Evolutionary conservation across 2,329 filamentous ascomycete species (phyloP).

Genomic region (Aureobasidium leucospermi): DNA sequence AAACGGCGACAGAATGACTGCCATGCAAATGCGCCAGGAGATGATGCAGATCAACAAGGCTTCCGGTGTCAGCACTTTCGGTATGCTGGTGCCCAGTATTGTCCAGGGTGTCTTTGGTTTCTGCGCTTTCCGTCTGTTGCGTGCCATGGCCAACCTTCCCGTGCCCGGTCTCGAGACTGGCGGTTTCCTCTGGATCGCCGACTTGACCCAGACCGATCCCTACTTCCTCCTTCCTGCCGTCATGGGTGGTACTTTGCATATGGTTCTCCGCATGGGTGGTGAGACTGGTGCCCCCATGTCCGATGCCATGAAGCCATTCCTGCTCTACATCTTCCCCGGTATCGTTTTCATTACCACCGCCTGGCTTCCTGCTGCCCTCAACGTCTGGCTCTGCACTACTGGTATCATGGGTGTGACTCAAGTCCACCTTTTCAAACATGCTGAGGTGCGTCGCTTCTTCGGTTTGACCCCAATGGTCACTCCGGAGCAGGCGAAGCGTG

Average conservation of each 20-base stretch:
- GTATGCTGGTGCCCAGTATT: slow-evolving; percentile 49
- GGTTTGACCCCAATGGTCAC: slow-evolving; percentile 29
- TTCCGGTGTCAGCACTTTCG: slow-evolving; percentile 47
- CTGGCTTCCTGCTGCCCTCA: slow-evolving; percentile 50
- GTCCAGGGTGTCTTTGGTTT: slow-evolving; percentile 64
- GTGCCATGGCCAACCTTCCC: slow-evolving; percentile 67
- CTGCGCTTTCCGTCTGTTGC: slow-evolving; percentile 71
- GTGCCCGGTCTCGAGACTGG: slow-evolving; percentile 70
- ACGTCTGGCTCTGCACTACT: slow-evolving; percentile 54
- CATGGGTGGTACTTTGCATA: slow-evolving; percentile 28
- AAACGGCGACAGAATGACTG: slow-evolving; percentile 40
- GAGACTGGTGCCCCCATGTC: slow-evolving; percentile 37
- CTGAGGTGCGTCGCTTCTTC: slow-evolving; percentile 30
- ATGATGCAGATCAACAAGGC: slow-evolving; percentile 45
- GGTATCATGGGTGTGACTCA: slow-evolving; percentile 34
- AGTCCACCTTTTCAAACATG: slow-evolving; percentile 30
- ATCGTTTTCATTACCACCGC: slow-evolving; percentile 48
- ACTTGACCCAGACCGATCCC: slow-evolving; percentile 72
- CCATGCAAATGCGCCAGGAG: slow-evolving; percentile 42
- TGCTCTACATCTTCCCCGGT: slow-evolving; percentile 45
- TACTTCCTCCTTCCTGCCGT: slow-evolving; percentile 61
- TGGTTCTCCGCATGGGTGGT: slow-evolving; percentile 37
- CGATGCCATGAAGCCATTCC: slow-evolving; percentile 30
- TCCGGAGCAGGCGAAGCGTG: background rate
- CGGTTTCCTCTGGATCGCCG: slow-evolving; percentile 68